Evolutionary conservation across 1,284 basidiomycete genomes (phyloP).

Genomic region (Inonotus hispidus): DNA sequence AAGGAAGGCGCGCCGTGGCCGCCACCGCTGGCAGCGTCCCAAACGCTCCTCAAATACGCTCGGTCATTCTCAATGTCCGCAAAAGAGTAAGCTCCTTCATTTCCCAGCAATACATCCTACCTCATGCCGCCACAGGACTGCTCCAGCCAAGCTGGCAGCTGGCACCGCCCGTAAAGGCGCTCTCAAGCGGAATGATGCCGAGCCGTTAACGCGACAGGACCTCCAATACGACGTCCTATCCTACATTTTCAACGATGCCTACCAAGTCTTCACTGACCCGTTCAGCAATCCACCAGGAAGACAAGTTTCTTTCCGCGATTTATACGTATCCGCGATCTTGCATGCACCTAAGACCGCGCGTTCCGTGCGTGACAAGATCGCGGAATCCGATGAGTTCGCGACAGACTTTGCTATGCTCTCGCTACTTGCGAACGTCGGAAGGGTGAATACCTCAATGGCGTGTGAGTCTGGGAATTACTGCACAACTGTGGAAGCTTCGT

Average conservation of each 20-base stretch:
- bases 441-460: constrained; percentile 92
- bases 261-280: constrained; percentile 68
- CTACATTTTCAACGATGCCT: constrained; percentile 69
- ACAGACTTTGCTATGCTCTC: constrained; percentile 82
- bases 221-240: constrained; percentile 82
- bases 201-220: constrained; percentile 73
- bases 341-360: constrained; percentile 82
- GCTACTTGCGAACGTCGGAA: constrained; percentile 85
- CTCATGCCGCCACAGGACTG: not conserved
- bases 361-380: constrained; percentile 81
- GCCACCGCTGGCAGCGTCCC: not conserved
- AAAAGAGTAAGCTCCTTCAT: not conserved
- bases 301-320: constrained; percentile 73
- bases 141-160: not conserved
- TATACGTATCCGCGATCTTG: constrained; percentile 78
- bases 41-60: not conserved
- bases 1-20: not conserved
- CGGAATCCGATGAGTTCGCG: constrained; percentile 73
- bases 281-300: constrained; percentile 40
- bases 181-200: constrained; percentile 44
- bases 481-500: constrained; percentile 7
- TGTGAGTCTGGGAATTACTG: constrained; percentile 47
- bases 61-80: not conserved
- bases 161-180: not conserved
- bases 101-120: not conserved